A percentile compares a stretch with the other conserved stretches of the same genome.
These are phyloP conservation scores for Populus tremula DNA, from an alignment of 345 rosid species.

Conservation along the genomic window DNA sequence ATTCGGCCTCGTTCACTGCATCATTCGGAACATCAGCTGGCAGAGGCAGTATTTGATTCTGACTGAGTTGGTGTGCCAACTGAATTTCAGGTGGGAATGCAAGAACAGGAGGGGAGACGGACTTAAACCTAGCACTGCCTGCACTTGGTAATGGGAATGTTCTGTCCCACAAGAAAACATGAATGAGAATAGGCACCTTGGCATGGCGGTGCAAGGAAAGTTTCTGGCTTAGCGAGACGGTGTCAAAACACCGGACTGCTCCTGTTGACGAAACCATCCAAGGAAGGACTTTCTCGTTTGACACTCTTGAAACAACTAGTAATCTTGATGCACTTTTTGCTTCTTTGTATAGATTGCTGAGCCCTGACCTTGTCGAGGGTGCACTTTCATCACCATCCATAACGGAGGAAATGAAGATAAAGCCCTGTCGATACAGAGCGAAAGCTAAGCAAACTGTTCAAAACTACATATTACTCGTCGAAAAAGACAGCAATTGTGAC, in stretches of 20 bases:
- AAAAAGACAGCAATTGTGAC: neutral
- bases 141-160: constrained; percentile 21
- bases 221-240: constrained; percentile 86
- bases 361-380: constrained; percentile 78
- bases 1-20: constrained; percentile 20
- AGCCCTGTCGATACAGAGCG: constrained; percentile 51
- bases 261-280: constrained; percentile 92
- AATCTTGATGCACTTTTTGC: constrained; percentile 52
- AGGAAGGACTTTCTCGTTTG: constrained; percentile 81
- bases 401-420: constrained; percentile 83
- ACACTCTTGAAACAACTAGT: constrained; percentile 68
- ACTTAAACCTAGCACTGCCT: constrained; percentile 27
- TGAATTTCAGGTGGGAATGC: constrained; percentile 35
- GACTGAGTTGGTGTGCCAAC: constrained; percentile 40
- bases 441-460: neutral
- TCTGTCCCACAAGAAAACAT: constrained; percentile 67
- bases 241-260: constrained; percentile 78
- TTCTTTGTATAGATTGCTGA: constrained; percentile 60
- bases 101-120: constrained; percentile 33
- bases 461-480: neutral
- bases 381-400: constrained; percentile 54
- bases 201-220: constrained; percentile 90
- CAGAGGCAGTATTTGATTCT: constrained; percentile 61
- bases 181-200: constrained; percentile 61
- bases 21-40: constrained; percentile 31